Percentiles rank a stretch among this genome's conserved stretches.
These are phyloP conservation scores for Fusarium sororula DNA, from an alignment of 2,329 filamentous ascomycete species.

Conservation along the genomic window DNA sequence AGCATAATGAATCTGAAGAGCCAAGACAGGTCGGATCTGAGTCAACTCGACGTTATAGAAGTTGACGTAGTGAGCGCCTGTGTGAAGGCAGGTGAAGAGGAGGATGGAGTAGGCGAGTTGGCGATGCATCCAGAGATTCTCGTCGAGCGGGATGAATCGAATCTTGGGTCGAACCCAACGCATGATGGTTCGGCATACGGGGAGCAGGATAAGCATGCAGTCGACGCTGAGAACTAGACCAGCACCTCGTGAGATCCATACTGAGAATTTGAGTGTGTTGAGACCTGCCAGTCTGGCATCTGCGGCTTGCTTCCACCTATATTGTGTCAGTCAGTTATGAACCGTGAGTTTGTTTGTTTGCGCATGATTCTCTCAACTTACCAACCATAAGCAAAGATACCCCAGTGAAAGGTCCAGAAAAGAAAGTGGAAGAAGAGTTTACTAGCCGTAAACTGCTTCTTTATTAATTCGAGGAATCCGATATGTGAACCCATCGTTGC, in stretches of 20 bases:
- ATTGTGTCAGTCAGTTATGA: slow-evolving; percentile 13
- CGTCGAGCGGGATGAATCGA: slow-evolving; percentile 90
- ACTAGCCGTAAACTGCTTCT: slow-evolving; percentile 72
- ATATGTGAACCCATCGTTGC: slow-evolving; percentile 52
- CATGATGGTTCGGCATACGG: slow-evolving; percentile 93
- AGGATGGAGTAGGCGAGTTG: slow-evolving; percentile 92
- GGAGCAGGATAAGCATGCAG: slow-evolving; percentile 86
- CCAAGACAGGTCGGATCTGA: slow-evolving; percentile 81
- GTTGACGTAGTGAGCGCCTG: slow-evolving; percentile 90
- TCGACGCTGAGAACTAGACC: slow-evolving; percentile 87
- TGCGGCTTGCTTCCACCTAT: slow-evolving; percentile 79
- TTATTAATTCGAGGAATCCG: slow-evolving; percentile 56
- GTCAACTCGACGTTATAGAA: slow-evolving; percentile 94
- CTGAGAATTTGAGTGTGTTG: slow-evolving; percentile 85
- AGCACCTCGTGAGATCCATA: slow-evolving; percentile 96
- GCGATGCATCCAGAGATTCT: slow-evolving; percentile 96
- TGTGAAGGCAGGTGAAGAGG: slow-evolving; percentile 82
- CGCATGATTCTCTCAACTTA: slow-evolving; percentile 54
- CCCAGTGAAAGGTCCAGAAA: slow-evolving; percentile 83
- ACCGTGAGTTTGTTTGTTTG: not conserved
- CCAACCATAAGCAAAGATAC: slow-evolving; percentile 87
- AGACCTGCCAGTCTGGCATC: slow-evolving; percentile 77
- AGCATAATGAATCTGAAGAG: slow-evolving; percentile 90
- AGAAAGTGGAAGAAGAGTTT: slow-evolving; percentile 83
- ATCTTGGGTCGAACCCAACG: slow-evolving; percentile 87